Evolutionary conservation across 2,329 filamentous ascomycete species (phyloP), one percentile per base, ranked within the genome.

Genomic region (Drechslerella coelobrocha): DNA sequence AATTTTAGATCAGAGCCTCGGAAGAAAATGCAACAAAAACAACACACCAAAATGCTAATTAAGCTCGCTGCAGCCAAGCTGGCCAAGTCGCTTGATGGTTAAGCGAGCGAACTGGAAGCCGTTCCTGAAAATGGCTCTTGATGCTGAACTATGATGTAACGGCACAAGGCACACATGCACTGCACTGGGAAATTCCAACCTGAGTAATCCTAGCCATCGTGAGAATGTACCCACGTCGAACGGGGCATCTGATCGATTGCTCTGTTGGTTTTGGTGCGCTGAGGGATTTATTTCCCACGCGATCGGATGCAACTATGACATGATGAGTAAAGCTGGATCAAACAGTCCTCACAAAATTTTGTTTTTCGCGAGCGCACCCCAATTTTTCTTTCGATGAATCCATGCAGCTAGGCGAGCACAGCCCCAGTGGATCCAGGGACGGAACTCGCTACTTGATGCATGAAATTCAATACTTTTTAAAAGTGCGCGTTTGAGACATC

Each of bases 361-460:
- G n/a, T n/a, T n/a, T n/a, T n/a, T n/a, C n/a, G n/a, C n/a, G n/a
- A n/a, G n/a, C n/a, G n/a, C n/a, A n/a, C n/a, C 45, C 27, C 26
- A 27, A 19, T 39, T 39, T 17, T 21, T 31, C 26, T 26, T 24
- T 29, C 39, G 55, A 19, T 48, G 24, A 7, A 0, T 12, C 29
- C 29, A 34, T 39, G 34, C 34, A 39, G 34, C 17, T 39, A 39
- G 34, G 34, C 43, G 23, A 69, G 51, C 63, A 69, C 63, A 69
- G 63, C 63, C 63, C 45, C 63, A 69, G 59, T 57, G 63, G 63
- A 51, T 68, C 56, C 57, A 68, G 56, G 63, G 2, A 69, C 63
- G 24, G 37, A 53, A 59, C 26, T 27, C 41, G 31, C 21, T 60
- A 39, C 34, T n/a, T 34, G 45, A 48, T 37, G 7, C 24, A 27